Conservation (phyloP, 2,329 filamentous ascomycete genomes). For the Talaromyces rugulosus region DNA sequence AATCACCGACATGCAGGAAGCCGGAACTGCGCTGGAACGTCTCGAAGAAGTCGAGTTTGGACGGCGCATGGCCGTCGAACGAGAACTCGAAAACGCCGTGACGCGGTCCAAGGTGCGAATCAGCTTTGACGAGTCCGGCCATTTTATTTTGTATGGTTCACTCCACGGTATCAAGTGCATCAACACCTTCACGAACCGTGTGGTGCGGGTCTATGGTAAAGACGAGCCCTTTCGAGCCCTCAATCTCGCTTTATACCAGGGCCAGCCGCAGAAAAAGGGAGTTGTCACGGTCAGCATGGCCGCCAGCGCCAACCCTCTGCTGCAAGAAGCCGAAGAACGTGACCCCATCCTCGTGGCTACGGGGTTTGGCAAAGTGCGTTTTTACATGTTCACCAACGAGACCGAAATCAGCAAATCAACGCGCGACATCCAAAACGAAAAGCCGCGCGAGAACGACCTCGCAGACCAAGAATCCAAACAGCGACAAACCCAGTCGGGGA, state of each 20-base stretch:
- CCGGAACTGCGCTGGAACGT: slow-evolving; percentile 75
- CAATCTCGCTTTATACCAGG: slow-evolving; percentile 85
- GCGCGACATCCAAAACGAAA: slow-evolving; percentile 92
- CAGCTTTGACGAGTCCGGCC: slow-evolving; percentile 90
- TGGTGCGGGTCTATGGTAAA: slow-evolving; percentile 83
- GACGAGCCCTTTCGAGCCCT: slow-evolving; percentile 85
- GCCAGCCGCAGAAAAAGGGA: slow-evolving; percentile 88
- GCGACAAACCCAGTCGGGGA: slow-evolving; percentile 61
- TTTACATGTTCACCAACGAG: slow-evolving; percentile 98
- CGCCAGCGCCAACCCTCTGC: slow-evolving; percentile 84
- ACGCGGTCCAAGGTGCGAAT: slow-evolving; percentile 73
- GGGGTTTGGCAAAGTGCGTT: slow-evolving; percentile 79
- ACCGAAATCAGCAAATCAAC: slow-evolving; percentile 75
- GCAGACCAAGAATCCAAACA: slow-evolving; percentile 49
- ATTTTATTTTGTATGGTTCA: slow-evolving; percentile 93
- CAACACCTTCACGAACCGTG: slow-evolving; percentile 90
- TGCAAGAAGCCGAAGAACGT: slow-evolving; percentile 84
- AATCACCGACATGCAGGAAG: slow-evolving; percentile 91
- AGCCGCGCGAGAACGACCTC: slow-evolving; percentile 62
- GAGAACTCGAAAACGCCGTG: slow-evolving; percentile 70
- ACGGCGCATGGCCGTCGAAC: slow-evolving; percentile 77
- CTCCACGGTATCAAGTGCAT: slow-evolving; percentile 90
- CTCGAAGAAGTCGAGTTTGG: slow-evolving; percentile 91
- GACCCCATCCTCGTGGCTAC: slow-evolving; percentile 87
- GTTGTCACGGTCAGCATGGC: slow-evolving; percentile 96